phyloP scores from a whole-genome alignment of 305 asterid species.

The Solanum hybrid region DNA sequence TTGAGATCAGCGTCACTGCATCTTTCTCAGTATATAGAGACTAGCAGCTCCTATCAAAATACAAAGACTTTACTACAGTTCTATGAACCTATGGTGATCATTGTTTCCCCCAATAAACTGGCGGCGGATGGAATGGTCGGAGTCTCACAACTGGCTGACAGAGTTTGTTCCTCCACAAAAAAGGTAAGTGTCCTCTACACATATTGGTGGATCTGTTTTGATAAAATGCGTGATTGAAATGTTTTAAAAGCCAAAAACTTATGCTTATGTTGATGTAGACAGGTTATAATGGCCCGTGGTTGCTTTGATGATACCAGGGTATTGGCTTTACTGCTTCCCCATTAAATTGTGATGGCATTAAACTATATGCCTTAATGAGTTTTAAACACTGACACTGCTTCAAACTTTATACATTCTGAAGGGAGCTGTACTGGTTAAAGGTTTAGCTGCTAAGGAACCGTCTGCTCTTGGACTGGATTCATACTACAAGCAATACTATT shows the following conservation, averaged over 20 bases:
- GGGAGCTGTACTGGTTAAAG: conserved; percentile 80
- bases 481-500: conserved; percentile 85
- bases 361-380: neutral
- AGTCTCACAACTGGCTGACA: conserved; percentile 78
- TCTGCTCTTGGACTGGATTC: conserved; percentile 95
- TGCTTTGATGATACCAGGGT: conserved; percentile 98
- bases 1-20: conserved; percentile 88
- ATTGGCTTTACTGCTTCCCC: neutral
- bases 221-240: neutral
- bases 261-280: conserved; percentile 19
- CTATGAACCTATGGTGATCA: conserved; percentile 76
- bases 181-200: conserved; percentile 37
- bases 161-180: conserved; percentile 54
- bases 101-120: conserved; percentile 75
- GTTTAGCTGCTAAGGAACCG: conserved; percentile 85
- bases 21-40: conserved; percentile 95
- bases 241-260: conserved; percentile 8
- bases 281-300: conserved; percentile 76
- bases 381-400: conserved; percentile 17
- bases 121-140: conserved; percentile 94
- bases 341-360: neutral
- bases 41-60: conserved; percentile 86
- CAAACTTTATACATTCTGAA: conserved; percentile 23
- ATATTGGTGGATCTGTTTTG: neutral
- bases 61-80: conserved; percentile 83